phyloP scores from a whole-genome alignment of 352 stramenopile species.

The Phytophthora aleatoria region DNA sequence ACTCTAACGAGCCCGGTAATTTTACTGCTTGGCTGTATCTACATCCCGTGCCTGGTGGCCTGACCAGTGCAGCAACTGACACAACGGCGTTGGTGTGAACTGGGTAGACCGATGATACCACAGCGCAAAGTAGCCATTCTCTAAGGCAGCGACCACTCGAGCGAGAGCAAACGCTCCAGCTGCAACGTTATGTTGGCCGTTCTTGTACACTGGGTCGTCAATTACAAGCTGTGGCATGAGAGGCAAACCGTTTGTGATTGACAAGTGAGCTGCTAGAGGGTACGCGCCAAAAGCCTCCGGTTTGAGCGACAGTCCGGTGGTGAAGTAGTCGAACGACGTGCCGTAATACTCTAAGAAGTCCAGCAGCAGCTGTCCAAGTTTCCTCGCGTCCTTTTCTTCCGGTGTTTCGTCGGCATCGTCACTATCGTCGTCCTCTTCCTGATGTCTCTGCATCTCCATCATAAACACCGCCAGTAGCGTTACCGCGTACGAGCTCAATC shows the following conservation, averaged over 20 bases:
- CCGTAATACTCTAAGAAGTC: conserved; percentile 92
- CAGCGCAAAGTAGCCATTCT: conserved; percentile 83
- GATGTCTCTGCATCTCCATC: conserved; percentile 69
- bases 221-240: conserved; percentile 85
- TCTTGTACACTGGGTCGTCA: conserved; percentile 79
- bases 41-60: conserved; percentile 44
- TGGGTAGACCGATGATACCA: conserved; percentile 75
- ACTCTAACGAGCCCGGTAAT: not conserved
- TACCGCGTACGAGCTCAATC: conserved; percentile 89
- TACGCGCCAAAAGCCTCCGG: conserved; percentile 82
- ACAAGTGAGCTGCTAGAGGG: conserved; percentile 54
- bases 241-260: conserved; percentile 42
- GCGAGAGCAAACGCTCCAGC: conserved; percentile 79
- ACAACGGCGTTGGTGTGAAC: conserved; percentile 82
- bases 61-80: conserved; percentile 80
- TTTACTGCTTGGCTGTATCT: conserved; percentile 20
- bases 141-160: conserved; percentile 77
- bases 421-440: conserved; percentile 28
- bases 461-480: conserved; percentile 85
- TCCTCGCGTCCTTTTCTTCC: conserved; percentile 30
- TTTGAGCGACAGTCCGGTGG: conserved; percentile 83
- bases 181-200: conserved; percentile 80
- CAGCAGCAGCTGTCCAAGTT: conserved; percentile 72
- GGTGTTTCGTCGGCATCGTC: conserved; percentile 2
- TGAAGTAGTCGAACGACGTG: conserved; percentile 79